Evolutionary conservation across 202 grass and related monocot species (phyloP), one percentile per base, ranked within the genome.

Genomic region (Eragrostis tef): DNA sequence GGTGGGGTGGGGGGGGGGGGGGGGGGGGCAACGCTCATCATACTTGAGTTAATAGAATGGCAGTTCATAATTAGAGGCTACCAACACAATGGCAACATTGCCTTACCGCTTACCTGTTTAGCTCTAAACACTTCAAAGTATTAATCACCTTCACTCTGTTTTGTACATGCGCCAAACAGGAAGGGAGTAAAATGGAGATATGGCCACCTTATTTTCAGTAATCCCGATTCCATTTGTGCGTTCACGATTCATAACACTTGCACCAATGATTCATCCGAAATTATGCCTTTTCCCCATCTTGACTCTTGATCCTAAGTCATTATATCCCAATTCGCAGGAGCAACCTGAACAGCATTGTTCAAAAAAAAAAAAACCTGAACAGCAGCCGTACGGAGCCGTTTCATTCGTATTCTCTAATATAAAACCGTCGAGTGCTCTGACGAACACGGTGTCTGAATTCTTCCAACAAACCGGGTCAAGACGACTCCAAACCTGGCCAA

Each of bases 381-480:
- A n/a, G n/a, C n/a, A n/a, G n/a, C n/a, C n/a, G n/a, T n/a, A n/a
- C n/a, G n/a, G n/a, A n/a, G n/a, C 29, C 26, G 46, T 45, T 61
- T 49, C 17, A 29, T 48, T 81, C 60, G 66, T 19, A 71, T 71
- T 15, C 25, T 54, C 41, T 80, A 46, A 44, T 70, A 53, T 59
- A 47, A 45, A 71, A 34, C 25, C 6, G 20, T 51, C 36, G 52
- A 59, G 65, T 48, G 78, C 24, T 5, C 66, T 48, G 22, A 54
- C 16, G 34, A 52, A 70, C 52, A 8, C 24, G 78, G 51, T 47
- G 16, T 48, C 15, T 21, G 53, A 62, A 61, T 71, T 49, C 25
- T 81, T 59, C 54, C 54, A 36, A 72, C 54, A 50, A 81, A 81
- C 42, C n/a, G 26, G 54, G 67, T 36, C 52, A 70, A n/a, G 51